Base-by-base conservation (phyloP, 169 alveolate species). In the Eimeria sp. region DNA sequence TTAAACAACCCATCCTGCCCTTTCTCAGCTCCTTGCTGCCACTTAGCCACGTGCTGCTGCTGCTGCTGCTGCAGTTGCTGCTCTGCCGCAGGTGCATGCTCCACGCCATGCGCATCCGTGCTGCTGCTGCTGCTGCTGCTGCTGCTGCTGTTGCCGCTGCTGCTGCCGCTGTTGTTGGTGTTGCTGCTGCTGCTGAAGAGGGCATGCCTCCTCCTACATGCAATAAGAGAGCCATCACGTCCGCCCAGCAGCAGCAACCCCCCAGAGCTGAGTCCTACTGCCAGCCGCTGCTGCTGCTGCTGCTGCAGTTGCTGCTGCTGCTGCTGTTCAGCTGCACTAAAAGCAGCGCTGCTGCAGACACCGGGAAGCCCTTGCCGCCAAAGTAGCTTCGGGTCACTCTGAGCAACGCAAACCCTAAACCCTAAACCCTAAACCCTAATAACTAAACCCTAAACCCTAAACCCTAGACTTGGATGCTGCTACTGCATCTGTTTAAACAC, bases 61-160 rank as follows among this genome's bases (percentile, higher is more conserved):
- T 75, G 84, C 84, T 75, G 84, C 84, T 73, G 51, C n/a, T 73
- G 84, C 84, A 27, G 51, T 3, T 73, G 84, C 84, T 75, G 84
- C 76, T 67, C 45, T 67, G 76, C 84, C 1, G 84, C 20, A n/a
- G 84, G n/a, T 75, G 30, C n/a, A 30, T 45, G 54, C 25, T 75
- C 58, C 20, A 22, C 54, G 54, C 13, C 25, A 18, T 45, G n/a
- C 54, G 54, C 43, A 25, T 18, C 84, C n/a, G 10, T 75, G 84
- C n/a, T 75, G 84, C 47, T 75, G 47, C 58, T 75, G 84, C 84
- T 75, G 84, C 84, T 75, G 61, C 54, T 75, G 84, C 47, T 75
- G 47, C 58, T 75, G 84, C 84, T 75, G 84, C 84, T 75, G 82
- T 3, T 75, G 84, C n/a, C n/a, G 84, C 54, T 75, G 84, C 47